Evolutionary conservation across 371 early-diverging fungal genomes (phyloP).

Genomic region (Choanephora cucurbitarum): DNA sequence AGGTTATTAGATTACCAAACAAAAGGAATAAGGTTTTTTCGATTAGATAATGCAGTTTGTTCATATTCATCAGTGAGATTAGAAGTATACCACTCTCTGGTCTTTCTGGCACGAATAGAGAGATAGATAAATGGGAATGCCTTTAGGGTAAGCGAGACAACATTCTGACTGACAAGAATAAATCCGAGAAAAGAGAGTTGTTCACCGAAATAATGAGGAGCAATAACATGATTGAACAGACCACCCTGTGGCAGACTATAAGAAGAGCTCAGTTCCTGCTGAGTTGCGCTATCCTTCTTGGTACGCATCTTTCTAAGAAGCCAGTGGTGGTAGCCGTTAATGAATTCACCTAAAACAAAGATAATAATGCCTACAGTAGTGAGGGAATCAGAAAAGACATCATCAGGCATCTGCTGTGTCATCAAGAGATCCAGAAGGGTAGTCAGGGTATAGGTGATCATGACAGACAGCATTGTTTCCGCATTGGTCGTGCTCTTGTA

Average conservation of each 20-base stretch:
- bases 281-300: background rate
- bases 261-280: background rate
- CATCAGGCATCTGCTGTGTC: constrained; percentile 4
- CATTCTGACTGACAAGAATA: constrained; percentile 28
- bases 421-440: constrained; percentile 18
- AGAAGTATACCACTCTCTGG: constrained; percentile 25
- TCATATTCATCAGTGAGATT: constrained; percentile 14
- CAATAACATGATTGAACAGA: constrained; percentile 21
- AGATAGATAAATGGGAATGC: constrained; percentile 32
- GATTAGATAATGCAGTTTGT: constrained; percentile 6
- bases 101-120: constrained; percentile 24
- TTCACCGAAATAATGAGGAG: constrained; percentile 31
- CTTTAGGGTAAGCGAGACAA: constrained; percentile 19
- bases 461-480: constrained; percentile 5
- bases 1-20: constrained; percentile 26
- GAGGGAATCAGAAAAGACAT: background rate
- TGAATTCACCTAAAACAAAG: constrained; percentile 8
- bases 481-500: constrained; percentile 20
- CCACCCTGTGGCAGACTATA: constrained; percentile 29
- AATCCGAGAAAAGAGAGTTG: constrained; percentile 28
- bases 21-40: constrained; percentile 25
- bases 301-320: constrained; percentile 14
- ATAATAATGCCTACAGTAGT: constrained; percentile 2
- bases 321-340: constrained; percentile 18
- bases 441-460: constrained; percentile 9